Evolutionary conservation across 2,329 filamentous ascomycete species (phyloP).

Genomic region (Alternaria sp.): DNA sequence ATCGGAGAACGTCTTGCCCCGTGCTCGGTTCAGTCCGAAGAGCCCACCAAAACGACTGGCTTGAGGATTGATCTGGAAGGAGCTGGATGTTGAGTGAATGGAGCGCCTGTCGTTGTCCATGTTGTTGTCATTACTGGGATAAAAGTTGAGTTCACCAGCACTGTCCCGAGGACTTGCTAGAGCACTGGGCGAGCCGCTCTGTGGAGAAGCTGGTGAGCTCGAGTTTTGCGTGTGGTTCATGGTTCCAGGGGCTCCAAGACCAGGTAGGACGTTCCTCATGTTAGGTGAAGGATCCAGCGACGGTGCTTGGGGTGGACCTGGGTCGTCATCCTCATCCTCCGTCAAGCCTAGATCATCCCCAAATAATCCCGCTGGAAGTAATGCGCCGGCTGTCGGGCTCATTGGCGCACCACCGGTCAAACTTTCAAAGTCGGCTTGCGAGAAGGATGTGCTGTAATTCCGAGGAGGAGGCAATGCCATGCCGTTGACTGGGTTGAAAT

Average conservation of each 20-base stretch:
- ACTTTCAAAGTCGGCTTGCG: constrained; percentile 68
- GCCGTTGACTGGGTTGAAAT: constrained; percentile 66
- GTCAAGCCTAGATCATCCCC: constrained; percentile 66
- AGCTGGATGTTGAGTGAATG: constrained; percentile 57
- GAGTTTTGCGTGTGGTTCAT: constrained; percentile 45
- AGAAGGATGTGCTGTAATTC: constrained; percentile 49
- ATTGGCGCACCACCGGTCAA: constrained; percentile 72
- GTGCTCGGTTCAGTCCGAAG: constrained; percentile 66
- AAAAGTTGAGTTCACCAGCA: constrained; percentile 51
- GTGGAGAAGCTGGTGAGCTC: constrained; percentile 52
- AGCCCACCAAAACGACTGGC: constrained; percentile 64
- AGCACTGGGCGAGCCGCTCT: constrained; percentile 53
- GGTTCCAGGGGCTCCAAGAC: constrained; percentile 51
- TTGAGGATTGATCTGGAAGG: constrained; percentile 55
- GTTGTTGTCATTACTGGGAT: constrained; percentile 48
- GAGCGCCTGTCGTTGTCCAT: constrained; percentile 56
- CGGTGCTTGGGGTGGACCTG: constrained; percentile 29
- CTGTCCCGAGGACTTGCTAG: constrained; percentile 58
- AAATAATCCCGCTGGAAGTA: constrained; percentile 73
- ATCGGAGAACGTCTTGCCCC: constrained; percentile 66
- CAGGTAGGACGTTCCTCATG: constrained; percentile 45
- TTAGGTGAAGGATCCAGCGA: constrained; percentile 40
- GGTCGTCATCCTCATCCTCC: constrained; percentile 42
- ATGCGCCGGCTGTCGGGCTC: constrained; percentile 76
- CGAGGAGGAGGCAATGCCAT: constrained; percentile 59